phyloP scores from a whole-genome alignment of 345 rosid species.

The Arabidopsis thaliana region TAIR10.1 NC_003071.7:19592001-19592500 shows the following conservation, averaged over 20 bases:
- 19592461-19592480: constrained; percentile 12
- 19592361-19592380: constrained; percentile 94
- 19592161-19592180: constrained; percentile 77
- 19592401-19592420: constrained; percentile 83
- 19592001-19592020: constrained; percentile 10
- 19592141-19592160: constrained; percentile 94
- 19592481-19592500: constrained; percentile 2
- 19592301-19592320: constrained; percentile 63
- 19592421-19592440: constrained; percentile 1
- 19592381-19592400: constrained; percentile 84
- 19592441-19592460: not conserved
- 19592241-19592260: constrained; percentile 12
- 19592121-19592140: constrained; percentile 69
- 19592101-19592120: constrained; percentile 73
- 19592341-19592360: constrained; percentile 84
- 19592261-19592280: constrained; percentile 15
- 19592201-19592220: constrained; percentile 26
- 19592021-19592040: constrained; percentile 7
- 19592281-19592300: constrained; percentile 15
- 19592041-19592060: constrained; percentile 2
- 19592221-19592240: constrained; percentile 19
- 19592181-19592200: constrained; percentile 37
- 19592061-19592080: constrained; percentile 26
- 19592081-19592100: constrained; percentile 80
- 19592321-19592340: constrained; percentile 80